phyloP scores from a whole-genome alignment of 2,329 filamentous ascomycete species.

The Stagonosporopsis rhizophila region DNA sequence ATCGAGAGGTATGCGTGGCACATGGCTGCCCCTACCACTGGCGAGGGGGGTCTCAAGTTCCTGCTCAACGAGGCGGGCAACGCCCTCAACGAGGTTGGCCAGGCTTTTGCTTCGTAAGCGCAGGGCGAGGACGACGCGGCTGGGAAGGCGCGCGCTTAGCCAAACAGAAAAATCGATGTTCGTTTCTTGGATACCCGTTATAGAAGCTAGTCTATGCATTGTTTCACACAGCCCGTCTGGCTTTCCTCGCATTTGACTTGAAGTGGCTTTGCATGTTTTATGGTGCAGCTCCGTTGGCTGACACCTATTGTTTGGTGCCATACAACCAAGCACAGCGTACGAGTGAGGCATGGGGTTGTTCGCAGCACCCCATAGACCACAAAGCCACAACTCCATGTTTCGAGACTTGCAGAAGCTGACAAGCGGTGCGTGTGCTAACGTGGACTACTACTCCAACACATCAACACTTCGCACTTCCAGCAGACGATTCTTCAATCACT shows the following conservation, averaged over 20 bases:
- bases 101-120: conserved; percentile 13
- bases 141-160: not conserved
- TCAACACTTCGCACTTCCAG: too few species aligned
- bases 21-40: conserved; percentile 33
- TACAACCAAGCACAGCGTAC: too few species aligned
- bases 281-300: not conserved
- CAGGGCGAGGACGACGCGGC: not conserved
- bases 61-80: conserved; percentile 29
- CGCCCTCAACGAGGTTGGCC: conserved; percentile 30
- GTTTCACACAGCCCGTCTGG: not conserved
- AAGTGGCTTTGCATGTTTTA: not conserved
- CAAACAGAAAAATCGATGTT: not conserved
- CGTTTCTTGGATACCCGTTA: conserved; percentile 23
- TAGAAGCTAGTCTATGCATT: not conserved
- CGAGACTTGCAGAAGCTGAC: too few species aligned
- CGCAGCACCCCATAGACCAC: too few species aligned
- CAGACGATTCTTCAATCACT: too few species aligned
- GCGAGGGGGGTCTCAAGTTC: conserved; percentile 24
- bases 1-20: conserved; percentile 47
- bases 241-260: not conserved
- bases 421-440: too few species aligned
- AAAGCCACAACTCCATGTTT: too few species aligned
- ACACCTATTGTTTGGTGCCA: too few species aligned
- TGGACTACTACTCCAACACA: too few species aligned
- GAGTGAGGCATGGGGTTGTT: too few species aligned